A percentile compares a stretch with the other conserved stretches of the same genome.
Evolutionary conservation across 495 filamentous ascomycete species (phyloP).

Genomic region (Annulohypoxylon moriforme): DNA sequence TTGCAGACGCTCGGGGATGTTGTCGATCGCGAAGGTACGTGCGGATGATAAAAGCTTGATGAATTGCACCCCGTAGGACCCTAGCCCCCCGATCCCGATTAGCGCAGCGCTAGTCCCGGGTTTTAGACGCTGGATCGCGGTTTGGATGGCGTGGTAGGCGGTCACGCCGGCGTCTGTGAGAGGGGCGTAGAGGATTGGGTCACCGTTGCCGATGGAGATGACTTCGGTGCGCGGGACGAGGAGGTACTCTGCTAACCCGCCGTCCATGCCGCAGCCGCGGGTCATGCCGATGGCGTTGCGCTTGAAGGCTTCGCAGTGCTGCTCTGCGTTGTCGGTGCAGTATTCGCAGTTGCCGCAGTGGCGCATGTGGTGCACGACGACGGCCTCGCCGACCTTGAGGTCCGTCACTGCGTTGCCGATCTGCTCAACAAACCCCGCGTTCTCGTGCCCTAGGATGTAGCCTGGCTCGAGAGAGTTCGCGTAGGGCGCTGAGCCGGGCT

Average conservation of each 20-base stretch:
- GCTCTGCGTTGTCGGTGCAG: constrained; percentile 33
- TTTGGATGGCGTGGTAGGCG: constrained; percentile 56
- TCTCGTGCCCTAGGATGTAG: constrained; percentile 39
- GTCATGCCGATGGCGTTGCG: constrained; percentile 28
- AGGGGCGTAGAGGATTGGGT: constrained; percentile 47
- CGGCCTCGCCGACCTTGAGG: constrained; percentile 61
- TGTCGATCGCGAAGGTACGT: constrained; percentile 23
- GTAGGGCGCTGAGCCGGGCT: constrained; percentile 10
- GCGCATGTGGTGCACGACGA: constrained; percentile 50
- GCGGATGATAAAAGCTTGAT: constrained; percentile 24
- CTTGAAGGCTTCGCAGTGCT: constrained; percentile 34
- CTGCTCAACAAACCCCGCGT: constrained; percentile 56
- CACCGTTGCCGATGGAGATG: constrained; percentile 40
- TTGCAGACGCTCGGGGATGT: not conserved
- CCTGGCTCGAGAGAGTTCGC: constrained; percentile 27
- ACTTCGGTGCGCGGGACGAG: constrained; percentile 21
- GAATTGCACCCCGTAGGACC: constrained; percentile 27
- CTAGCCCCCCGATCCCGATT: constrained; percentile 26
- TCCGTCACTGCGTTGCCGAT: constrained; percentile 53
- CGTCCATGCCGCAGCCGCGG: constrained; percentile 28
- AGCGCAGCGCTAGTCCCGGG: constrained; percentile 24
- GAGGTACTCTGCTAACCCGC: constrained; percentile 22
- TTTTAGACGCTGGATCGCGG: constrained; percentile 19
- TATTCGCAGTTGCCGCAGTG: constrained; percentile 54
- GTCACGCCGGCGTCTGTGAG: constrained; percentile 56